Conservation (phyloP, 805 yeast species). For the Metschnikowia vanudenii region DNA sequence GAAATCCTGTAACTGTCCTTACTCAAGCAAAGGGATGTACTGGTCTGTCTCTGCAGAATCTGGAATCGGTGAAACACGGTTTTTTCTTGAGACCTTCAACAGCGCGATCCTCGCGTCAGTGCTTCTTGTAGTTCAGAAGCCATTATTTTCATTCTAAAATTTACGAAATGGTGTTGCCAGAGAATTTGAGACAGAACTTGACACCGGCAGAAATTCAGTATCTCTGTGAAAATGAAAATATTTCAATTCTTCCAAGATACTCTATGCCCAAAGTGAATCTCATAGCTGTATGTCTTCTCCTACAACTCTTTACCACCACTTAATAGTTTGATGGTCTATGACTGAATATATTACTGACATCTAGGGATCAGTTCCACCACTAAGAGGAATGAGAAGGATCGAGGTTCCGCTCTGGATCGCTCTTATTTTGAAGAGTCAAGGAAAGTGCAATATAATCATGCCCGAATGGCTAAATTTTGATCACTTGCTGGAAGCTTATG, state of each 20-base stretch:
- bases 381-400: constrained; percentile 66
- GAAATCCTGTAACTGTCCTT: too few relatives aligned
- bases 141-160: neutral
- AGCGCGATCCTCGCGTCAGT: neutral
- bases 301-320: neutral
- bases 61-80: too few relatives aligned
- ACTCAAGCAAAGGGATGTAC: too few relatives aligned
- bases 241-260: constrained; percentile 78
- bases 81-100: neutral
- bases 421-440: constrained; percentile 74
- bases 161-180: constrained; percentile 17
- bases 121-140: neutral
- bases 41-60: too few relatives aligned
- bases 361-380: constrained; percentile 52
- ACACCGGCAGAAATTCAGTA: constrained; percentile 79
- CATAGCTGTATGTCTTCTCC: constrained; percentile 50
- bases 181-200: constrained; percentile 39
- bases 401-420: constrained; percentile 89
- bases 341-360: constrained; percentile 11
- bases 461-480: constrained; percentile 77
- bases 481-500: constrained; percentile 55
- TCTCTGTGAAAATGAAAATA: constrained; percentile 74
- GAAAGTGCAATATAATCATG: constrained; percentile 78
- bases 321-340: neutral
- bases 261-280: constrained; percentile 61